A percentile compares a stretch with the other conserved stretches of the same genome.
Conservation (phyloP, 176 grass and related monocot species). For the Alloteropsis semialata region DNA sequence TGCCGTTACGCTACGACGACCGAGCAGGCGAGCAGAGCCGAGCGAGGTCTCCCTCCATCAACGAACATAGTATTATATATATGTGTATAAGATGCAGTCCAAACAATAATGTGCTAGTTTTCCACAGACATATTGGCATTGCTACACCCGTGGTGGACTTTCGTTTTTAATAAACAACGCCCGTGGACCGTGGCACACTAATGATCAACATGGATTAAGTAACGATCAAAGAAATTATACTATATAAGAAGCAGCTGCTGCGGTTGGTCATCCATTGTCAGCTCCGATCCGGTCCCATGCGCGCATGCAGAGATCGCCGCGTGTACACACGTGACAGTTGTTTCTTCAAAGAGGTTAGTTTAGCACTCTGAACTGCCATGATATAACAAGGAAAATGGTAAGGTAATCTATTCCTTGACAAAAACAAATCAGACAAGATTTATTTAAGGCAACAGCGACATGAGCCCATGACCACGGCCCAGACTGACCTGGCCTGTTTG, state of each 20-base stretch:
- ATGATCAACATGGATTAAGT: background rate
- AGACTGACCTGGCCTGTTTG: background rate
- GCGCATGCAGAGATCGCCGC: background rate
- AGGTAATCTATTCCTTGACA: too few relatives aligned
- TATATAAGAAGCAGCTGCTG: background rate
- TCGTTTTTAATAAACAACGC: background rate
- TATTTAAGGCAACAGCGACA: background rate
- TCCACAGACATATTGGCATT: background rate
- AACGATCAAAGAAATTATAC: background rate
- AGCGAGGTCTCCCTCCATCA: too few relatives aligned
- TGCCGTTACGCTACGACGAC: background rate
- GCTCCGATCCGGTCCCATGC: background rate
- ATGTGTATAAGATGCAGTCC: too few relatives aligned
- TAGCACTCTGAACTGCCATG: background rate
- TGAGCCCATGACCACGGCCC: background rate
- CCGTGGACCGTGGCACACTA: background rate
- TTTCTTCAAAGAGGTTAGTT: background rate
- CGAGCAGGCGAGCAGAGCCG: background rate
- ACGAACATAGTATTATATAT: too few relatives aligned
- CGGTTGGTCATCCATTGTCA: background rate
- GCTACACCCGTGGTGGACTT: background rate
- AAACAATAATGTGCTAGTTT: too few relatives aligned
- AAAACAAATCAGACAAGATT: too few relatives aligned
- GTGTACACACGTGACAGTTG: background rate
- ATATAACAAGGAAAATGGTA: too few relatives aligned